Conservation (phyloP, 1,139 yeast species). For the Casaregolazyma lundiana region DNA sequence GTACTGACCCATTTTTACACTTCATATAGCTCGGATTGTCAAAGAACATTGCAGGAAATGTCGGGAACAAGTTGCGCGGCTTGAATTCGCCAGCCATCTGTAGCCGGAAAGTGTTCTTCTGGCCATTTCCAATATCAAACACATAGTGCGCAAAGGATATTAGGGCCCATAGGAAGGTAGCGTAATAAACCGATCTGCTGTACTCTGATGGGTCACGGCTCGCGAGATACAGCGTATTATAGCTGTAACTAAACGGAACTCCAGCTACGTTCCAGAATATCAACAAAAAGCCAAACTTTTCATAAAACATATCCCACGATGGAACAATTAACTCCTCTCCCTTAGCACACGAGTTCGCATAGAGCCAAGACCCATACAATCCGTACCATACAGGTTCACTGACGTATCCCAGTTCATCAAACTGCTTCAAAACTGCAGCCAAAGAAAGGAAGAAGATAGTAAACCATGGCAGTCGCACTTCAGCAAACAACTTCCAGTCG, state of each 20-base stretch:
- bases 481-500: conserved; percentile 94
- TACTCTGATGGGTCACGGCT: conserved; percentile 83
- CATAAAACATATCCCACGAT: conserved; percentile 99
- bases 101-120: conserved; percentile 90
- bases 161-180: conserved; percentile 49
- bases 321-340: conserved; percentile 97
- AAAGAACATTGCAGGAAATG: conserved; percentile 76
- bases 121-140: conserved; percentile 93
- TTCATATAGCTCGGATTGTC: conserved; percentile 78
- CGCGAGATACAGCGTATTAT: conserved; percentile 76
- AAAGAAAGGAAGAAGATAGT: conserved; percentile 74
- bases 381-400: conserved; percentile 72
- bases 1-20: conserved; percentile 77
- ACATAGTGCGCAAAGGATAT: conserved; percentile 75
- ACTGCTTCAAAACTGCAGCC: conserved; percentile 72
- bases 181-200: conserved; percentile 60
- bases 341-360: conserved; percentile 95
- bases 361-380: conserved; percentile 83
- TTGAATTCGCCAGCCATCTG: conserved; percentile 72
- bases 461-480: conserved; percentile 96
- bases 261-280: conserved; percentile 99
- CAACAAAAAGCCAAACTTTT: conserved; percentile 96
- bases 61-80: conserved; percentile 79
- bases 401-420: conserved; percentile 73
- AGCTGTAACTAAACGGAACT: conserved; percentile 96